Base-by-base conservation (phyloP, 1,139 yeast species). In the Sugiyamaella paludigena region DNA sequence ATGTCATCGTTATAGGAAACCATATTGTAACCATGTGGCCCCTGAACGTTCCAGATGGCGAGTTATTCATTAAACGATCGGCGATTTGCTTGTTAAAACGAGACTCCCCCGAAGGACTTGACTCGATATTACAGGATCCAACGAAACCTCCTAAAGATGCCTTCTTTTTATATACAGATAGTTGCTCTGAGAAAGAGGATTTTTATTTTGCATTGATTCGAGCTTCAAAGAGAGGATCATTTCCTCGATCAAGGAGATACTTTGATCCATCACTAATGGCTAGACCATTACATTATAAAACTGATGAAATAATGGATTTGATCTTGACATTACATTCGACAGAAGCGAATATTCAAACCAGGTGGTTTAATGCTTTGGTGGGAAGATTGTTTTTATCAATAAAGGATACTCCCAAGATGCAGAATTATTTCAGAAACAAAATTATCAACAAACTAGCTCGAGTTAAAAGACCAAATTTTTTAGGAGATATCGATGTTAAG, bases 21-120 rank as follows among this genome's bases (percentile, higher is more conserved):
- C 80, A 81, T 58, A 73, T 87, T 43, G 84, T 88, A 0, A 72
- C 86, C 0, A 69, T 89, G n/a, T 92, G 97, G 97, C 98, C 98
- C 1, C 77, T 91, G 24, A 71, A 74, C 45, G 66, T 81, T 34
- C 70, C 78, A 1, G 96, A 89, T 61, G 87, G 83, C 6, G 86
- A 85, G 58, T 67, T 91, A 33, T 92, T 88, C 65, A 81, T 92
- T 11, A 86, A 86, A 59, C 77, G 83, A 60, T 78, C 88, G 12
- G 87, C 96, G 19, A 83, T 92, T 40, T 85, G 92, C 48, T 71
- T 92, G 37, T 58, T 59, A 9, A 61, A 60, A 36, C 48, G 47
- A 16, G 53, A 54, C 33, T 39, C 49, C 7, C 38, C 40, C 3
- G 50, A 48, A 6, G 58, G 56, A 9, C 43, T 54, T 24, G 53